Conservation (phyloP, 495 filamentous ascomycete species). For the Penicillium daleae region DNA sequence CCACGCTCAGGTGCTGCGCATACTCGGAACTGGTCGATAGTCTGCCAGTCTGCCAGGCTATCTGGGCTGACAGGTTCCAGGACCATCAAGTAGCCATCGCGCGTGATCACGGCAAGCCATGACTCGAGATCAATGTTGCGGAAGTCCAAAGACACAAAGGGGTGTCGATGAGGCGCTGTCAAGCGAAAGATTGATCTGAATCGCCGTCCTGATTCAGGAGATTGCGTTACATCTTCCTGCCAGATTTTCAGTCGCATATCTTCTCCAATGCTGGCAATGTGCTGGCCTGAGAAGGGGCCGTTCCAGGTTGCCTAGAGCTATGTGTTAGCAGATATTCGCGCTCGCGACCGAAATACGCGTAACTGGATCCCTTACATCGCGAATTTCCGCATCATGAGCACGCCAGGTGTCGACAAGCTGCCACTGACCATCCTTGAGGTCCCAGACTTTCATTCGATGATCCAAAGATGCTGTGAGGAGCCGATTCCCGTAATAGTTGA, state of each 20-base stretch:
- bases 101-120: constrained; percentile 80
- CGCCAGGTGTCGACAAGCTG: constrained; percentile 83
- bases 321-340: constrained; percentile 19
- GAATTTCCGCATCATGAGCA: constrained; percentile 88
- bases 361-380: constrained; percentile 63
- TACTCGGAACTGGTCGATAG: constrained; percentile 70
- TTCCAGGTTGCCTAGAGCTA: constrained; percentile 75
- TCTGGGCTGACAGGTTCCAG: constrained; percentile 89
- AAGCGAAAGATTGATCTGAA: constrained; percentile 69
- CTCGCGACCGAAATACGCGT: neutral
- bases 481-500: constrained; percentile 84
- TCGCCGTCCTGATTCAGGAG: constrained; percentile 70
- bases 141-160: constrained; percentile 79
- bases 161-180: constrained; percentile 58
- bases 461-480: constrained; percentile 90
- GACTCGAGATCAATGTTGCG: constrained; percentile 74
- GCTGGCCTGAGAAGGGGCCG: constrained; percentile 62
- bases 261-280: constrained; percentile 73
- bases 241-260: constrained; percentile 88
- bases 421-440: constrained; percentile 79
- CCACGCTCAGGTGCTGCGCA: constrained; percentile 64
- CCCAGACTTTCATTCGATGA: constrained; percentile 92
- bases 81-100: constrained; percentile 77
- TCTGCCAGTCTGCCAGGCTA: constrained; percentile 73
- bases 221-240: constrained; percentile 81